These are phyloP conservation scores for Leccinum pallidistipes DNA, from an alignment of 1,284 basidiomycete species.

Conservation along the genomic window DNA sequence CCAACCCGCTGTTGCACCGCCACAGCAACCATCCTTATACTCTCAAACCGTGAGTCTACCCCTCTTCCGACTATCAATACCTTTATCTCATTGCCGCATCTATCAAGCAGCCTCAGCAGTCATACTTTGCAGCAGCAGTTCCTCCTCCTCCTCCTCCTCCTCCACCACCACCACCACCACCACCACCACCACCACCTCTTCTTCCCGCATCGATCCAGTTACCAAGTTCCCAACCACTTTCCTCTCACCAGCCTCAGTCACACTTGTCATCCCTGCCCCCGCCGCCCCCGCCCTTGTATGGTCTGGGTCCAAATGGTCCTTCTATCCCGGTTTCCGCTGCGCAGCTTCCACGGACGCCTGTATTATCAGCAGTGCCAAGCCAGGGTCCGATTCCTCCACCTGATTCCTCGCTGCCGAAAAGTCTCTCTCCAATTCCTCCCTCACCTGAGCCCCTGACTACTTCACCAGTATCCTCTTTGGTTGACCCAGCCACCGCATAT, in stretches of 20 bases:
- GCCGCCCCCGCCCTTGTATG: constrained; percentile 11
- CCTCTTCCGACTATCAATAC: constrained; percentile 19
- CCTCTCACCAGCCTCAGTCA: constrained; percentile 15
- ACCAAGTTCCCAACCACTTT: constrained; percentile 13
- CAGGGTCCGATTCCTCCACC: constrained; percentile 7
- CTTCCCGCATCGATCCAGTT: constrained; percentile 19
- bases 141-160: background rate
- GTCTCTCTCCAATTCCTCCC: background rate
- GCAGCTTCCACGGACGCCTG: constrained; percentile 10
- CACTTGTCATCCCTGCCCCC: constrained; percentile 19
- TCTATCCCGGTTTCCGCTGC: background rate
- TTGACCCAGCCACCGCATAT: background rate
- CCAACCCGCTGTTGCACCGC: constrained; percentile 7
- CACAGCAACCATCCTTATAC: constrained; percentile 36
- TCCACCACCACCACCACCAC: background rate
- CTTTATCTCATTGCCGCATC: constrained; percentile 5
- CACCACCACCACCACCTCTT: constrained; percentile 2
- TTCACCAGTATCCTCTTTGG: constrained; percentile 1
- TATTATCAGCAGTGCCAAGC: background rate
- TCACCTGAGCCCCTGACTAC: background rate
- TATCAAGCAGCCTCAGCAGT: constrained; percentile 16
- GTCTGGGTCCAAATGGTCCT: constrained; percentile 3
- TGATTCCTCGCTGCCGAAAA: background rate
- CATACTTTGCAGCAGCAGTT: constrained; percentile 1
- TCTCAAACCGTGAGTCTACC: constrained; percentile 37